Percentiles rank a stretch among this genome's conserved stretches.
Evolutionary conservation across 2,329 filamentous ascomycete genomes (phyloP).

Genomic region (Thyridium curvatum): DNA sequence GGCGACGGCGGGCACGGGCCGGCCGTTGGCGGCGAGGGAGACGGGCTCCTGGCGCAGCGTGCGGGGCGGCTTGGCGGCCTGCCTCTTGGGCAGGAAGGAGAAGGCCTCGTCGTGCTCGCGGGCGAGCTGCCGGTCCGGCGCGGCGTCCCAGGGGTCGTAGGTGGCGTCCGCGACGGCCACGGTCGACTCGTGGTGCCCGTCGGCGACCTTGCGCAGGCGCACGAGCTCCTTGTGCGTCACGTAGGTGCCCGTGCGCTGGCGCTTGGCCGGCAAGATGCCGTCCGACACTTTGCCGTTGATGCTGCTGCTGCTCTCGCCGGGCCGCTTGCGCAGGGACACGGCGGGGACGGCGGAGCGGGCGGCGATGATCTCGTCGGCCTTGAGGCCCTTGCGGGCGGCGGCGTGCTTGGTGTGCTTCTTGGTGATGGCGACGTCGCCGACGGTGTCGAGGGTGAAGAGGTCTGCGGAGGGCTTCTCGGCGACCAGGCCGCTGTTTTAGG

Average conservation of each 20-base stretch:
- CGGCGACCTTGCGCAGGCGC: constrained; percentile 71
- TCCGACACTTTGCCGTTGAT: constrained; percentile 54
- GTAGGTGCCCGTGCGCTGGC: constrained; percentile 63
- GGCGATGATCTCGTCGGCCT: constrained; percentile 86
- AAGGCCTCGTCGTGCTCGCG: constrained; percentile 40
- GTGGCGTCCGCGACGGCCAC: constrained; percentile 53
- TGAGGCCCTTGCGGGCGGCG: constrained; percentile 65
- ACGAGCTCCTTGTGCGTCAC: constrained; percentile 80
- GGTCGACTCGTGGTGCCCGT: constrained; percentile 56
- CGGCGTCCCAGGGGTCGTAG: constrained; percentile 73
- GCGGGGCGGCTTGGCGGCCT: constrained; percentile 63
- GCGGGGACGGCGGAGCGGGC: constrained; percentile 76
- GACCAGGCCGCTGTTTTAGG: constrained; percentile 64
- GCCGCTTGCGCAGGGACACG: constrained; percentile 71
- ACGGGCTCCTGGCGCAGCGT: constrained; percentile 73
- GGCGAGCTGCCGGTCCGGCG: constrained; percentile 23
- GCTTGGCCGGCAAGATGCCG: constrained; percentile 69
- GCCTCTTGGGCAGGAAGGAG: constrained; percentile 61
- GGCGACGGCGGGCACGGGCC: constrained; percentile 68
- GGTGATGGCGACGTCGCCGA: constrained; percentile 61
- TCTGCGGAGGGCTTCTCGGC: constrained; percentile 76
- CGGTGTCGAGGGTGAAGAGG: constrained; percentile 77
- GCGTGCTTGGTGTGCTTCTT: constrained; percentile 49
- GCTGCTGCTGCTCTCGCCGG: constrained; percentile 36
- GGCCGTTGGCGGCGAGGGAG: constrained; percentile 77